phyloP scores from a whole-genome alignment of 2,329 filamentous ascomycete species.

The Diaporthe nobilis region DNA sequence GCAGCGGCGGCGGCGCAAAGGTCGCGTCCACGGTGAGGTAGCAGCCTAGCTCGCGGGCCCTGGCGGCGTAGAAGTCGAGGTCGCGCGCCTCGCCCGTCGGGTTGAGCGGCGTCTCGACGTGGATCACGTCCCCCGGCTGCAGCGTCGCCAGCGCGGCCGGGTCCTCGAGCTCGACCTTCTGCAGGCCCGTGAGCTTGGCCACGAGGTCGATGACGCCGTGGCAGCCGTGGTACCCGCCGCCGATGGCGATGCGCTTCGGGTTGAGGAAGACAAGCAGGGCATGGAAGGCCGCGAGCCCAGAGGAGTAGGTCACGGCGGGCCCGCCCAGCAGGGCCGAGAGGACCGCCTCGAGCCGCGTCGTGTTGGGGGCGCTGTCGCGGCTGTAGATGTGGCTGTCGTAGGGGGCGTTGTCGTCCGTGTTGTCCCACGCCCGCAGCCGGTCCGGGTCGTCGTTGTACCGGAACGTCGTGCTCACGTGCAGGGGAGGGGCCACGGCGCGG shows the following conservation, averaged over 20 bases:
- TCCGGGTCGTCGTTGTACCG: constrained; percentile 82
- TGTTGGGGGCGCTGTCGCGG: constrained; percentile 82
- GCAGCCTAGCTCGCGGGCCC: constrained; percentile 80
- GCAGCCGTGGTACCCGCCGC: constrained; percentile 92
- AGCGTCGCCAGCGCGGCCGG: constrained; percentile 67
- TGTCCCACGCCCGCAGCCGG: constrained; percentile 66
- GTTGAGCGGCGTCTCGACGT: constrained; percentile 95
- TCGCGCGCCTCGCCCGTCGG: constrained; percentile 86
- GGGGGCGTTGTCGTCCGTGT: constrained; percentile 66
- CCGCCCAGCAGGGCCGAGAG: constrained; percentile 80
- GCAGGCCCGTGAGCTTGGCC: constrained; percentile 80
- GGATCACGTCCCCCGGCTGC: constrained; percentile 84
- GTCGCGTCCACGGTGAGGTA: constrained; percentile 89
- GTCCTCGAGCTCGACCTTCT: constrained; percentile 77
- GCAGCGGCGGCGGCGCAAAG: constrained; percentile 90
- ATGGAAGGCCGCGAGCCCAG: constrained; percentile 90
- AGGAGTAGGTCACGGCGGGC: constrained; percentile 82
- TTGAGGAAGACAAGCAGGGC: constrained; percentile 87
- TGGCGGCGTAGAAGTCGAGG: constrained; percentile 78
- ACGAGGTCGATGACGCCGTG: constrained; percentile 86
- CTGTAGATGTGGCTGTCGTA: constrained; percentile 85
- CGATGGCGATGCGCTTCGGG: constrained; percentile 85
- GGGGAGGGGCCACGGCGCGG: constrained; percentile 86
- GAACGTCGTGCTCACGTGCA: constrained; percentile 94
- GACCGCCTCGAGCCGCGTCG: constrained; percentile 86